Conservation (phyloP, 106 monocot species). For the Dendrobium huoshanense region DNA sequence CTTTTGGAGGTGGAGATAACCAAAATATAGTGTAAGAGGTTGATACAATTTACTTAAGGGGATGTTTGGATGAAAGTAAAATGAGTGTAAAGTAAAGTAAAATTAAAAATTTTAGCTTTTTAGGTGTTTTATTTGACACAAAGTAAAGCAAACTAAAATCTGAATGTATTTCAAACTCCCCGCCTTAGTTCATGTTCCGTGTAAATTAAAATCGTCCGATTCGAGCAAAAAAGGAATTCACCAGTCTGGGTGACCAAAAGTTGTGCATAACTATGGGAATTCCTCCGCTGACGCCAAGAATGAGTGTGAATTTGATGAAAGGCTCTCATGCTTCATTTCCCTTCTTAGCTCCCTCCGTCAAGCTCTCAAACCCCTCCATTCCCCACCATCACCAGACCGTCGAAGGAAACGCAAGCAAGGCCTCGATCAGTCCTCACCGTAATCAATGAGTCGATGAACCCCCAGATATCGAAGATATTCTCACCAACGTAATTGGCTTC, state of each 20-base stretch:
- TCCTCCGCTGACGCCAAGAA: conserved; percentile 17
- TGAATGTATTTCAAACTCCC: no score
- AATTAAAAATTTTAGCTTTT: no score
- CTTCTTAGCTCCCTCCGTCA: conserved; percentile 71
- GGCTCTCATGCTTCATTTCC: conserved; percentile 41
- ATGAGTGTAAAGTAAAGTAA: no score
- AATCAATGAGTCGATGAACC: not conserved
- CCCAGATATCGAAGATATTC: conserved; percentile 5
- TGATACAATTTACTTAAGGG: no score
- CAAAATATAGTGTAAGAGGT: no score
- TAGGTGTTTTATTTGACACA: no score
- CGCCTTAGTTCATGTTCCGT: no score
- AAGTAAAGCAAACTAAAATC: no score
- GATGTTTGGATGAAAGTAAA: no score
- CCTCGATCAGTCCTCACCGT: not conserved
- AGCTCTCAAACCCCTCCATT: conserved; percentile 17
- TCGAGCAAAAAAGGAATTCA: no score
- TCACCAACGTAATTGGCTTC: conserved; percentile 33
- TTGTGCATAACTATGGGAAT: not conserved
- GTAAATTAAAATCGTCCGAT: no score
- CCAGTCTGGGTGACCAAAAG: not conserved
- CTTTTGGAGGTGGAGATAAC: no score
- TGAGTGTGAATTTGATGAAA: conserved; percentile 19
- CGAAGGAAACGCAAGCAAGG: conserved; percentile 19
- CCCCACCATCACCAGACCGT: conserved; percentile 3